phyloP scores from a whole-genome alignment of 2,329 filamentous ascomycete species.

The Trichoderma aggressivum region DNA sequence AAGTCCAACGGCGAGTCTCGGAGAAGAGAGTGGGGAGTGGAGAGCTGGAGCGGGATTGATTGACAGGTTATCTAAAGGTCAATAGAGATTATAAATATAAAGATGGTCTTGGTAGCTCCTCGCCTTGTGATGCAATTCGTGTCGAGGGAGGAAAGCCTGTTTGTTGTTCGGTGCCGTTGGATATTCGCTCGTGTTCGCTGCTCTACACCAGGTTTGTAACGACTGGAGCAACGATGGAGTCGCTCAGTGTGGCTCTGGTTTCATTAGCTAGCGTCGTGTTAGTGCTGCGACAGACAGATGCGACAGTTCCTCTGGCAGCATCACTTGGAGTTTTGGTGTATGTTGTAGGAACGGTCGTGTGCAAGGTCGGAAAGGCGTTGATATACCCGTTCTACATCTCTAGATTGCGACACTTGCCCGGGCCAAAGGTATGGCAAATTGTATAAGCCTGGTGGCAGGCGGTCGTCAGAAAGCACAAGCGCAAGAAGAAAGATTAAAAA shows the following conservation, averaged over 20 bases:
- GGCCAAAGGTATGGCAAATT: slow-evolving; percentile 5
- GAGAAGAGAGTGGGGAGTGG: background rate
- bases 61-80: background rate
- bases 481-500: background rate
- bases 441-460: too few species aligned
- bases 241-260: background rate
- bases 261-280: background rate
- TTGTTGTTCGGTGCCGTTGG: background rate
- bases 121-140: background rate
- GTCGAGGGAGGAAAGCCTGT: background rate
- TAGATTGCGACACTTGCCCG: slow-evolving; percentile 8
- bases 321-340: background rate
- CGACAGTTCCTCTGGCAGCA: background rate
- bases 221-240: background rate
- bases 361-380: slow-evolving; percentile 2
- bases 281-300: background rate
- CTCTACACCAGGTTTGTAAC: background rate
- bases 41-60: background rate
- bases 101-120: background rate
- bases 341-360: background rate
- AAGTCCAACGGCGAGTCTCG: background rate
- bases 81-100: background rate
- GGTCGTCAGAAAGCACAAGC: background rate
- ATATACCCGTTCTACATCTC: slow-evolving; percentile 14
- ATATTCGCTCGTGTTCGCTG: background rate